Evolutionary conservation across 2,329 filamentous ascomycete species (phyloP).

Genomic region (Trichoderma oligosporum): DNA sequence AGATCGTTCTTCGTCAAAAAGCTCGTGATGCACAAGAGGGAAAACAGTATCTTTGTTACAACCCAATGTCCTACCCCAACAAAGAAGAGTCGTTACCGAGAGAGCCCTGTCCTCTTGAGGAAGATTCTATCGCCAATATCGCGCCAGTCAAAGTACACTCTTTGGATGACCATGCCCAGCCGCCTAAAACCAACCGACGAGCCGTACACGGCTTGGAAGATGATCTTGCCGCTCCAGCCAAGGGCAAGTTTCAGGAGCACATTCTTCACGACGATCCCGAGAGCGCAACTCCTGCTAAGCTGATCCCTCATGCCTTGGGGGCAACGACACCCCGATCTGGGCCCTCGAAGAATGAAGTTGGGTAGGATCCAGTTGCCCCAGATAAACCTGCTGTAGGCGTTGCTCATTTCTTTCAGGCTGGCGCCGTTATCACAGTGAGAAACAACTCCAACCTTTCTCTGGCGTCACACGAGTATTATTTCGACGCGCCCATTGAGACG

Average conservation of each 20-base stretch:
- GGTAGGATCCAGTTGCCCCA: slow-evolving; percentile 2
- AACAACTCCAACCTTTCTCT: slow-evolving; percentile 11
- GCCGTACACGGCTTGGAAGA: slow-evolving; percentile 17
- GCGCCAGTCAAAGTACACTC: background rate
- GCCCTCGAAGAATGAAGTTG: slow-evolving; percentile 1
- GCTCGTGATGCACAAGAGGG: slow-evolving; percentile 6
- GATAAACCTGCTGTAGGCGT: background rate
- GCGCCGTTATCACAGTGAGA: slow-evolving; percentile 6
- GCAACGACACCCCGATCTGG: background rate
- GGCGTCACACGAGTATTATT: slow-evolving; percentile 1
- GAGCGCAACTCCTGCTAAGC: background rate
- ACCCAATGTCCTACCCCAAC: background rate
- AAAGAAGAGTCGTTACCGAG: too few species aligned
- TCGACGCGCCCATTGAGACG: background rate
- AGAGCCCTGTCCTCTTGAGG: too few species aligned
- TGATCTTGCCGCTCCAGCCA: slow-evolving; percentile 8
- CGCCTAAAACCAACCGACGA: background rate
- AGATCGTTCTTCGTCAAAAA: slow-evolving; percentile 32
- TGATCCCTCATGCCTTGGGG: slow-evolving; percentile 16
- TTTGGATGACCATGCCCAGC: background rate
- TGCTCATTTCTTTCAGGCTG: slow-evolving; percentile 16
- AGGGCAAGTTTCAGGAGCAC: slow-evolving; percentile 5
- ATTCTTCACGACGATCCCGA: slow-evolving; percentile 17
- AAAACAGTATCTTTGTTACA: background rate
- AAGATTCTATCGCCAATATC: background rate